These are phyloP conservation scores for Ceratocystis lukuohia DNA, from an alignment of 2,329 filamentous ascomycete species.

Conservation along the genomic window DNA sequence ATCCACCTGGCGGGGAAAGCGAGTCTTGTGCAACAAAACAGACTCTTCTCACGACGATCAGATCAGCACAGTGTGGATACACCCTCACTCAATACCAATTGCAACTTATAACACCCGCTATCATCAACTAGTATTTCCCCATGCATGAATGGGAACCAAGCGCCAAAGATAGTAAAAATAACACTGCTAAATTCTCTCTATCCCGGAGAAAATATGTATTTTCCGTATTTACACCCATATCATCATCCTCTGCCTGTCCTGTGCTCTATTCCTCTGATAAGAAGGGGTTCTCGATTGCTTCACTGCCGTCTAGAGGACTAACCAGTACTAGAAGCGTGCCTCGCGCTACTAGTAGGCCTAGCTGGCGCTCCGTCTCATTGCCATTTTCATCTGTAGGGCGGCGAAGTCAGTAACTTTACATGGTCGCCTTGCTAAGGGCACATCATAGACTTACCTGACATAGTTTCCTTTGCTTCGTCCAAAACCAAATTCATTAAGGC, in stretches of 20 bases:
- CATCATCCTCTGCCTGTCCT: neutral
- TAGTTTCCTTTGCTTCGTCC: constrained; percentile 81
- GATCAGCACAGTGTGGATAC: no score
- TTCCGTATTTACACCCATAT: neutral
- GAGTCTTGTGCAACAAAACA: no score
- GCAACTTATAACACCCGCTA: no score
- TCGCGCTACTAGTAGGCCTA: constrained; percentile 78
- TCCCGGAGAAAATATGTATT: constrained; percentile 4
- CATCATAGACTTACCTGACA: constrained; percentile 50
- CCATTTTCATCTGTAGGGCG: constrained; percentile 69
- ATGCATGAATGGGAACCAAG: no score
- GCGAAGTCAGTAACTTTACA: neutral
- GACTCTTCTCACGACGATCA: no score
- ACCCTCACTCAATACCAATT: no score
- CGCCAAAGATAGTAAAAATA: neutral
- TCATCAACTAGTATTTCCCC: no score
- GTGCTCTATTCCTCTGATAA: constrained; percentile 18
- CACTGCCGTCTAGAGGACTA: constrained; percentile 84
- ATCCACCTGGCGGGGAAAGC: neutral
- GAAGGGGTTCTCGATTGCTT: constrained; percentile 92
- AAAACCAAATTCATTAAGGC: constrained; percentile 96
- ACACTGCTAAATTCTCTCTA: neutral
- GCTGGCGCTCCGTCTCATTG: constrained; percentile 65
- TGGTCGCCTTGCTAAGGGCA: neutral
- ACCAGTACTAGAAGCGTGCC: constrained; percentile 88